These are phyloP conservation scores for Cardamine occulta DNA, from an alignment of 345 rosid genomes.

Conservation along the genomic window DNA sequence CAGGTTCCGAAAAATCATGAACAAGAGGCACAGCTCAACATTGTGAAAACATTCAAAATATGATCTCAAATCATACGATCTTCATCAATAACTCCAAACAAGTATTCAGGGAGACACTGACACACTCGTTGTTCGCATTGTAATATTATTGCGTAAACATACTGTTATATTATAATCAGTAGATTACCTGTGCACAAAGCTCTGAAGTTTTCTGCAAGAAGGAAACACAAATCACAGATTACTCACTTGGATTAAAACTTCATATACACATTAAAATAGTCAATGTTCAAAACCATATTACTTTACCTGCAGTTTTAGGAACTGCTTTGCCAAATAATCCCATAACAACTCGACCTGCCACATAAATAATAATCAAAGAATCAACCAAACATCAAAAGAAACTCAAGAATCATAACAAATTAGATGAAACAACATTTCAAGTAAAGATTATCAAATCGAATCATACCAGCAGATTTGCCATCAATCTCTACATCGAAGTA, in stretches of 20 bases:
- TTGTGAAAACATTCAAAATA: slow-evolving; percentile 6
- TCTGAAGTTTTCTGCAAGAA: slow-evolving; percentile 91
- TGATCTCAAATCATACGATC: neutral
- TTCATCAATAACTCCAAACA: slow-evolving; percentile 15
- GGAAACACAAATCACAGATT: slow-evolving; percentile 9
- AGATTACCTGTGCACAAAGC: slow-evolving; percentile 89
- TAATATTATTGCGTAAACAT: neutral
- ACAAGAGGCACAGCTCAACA: slow-evolving; percentile 6
- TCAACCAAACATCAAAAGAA: slow-evolving; percentile 27
- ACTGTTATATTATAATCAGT: neutral
- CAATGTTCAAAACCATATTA: neutral
- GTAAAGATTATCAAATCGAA: slow-evolving; percentile 18
- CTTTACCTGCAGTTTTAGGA: slow-evolving; percentile 83
- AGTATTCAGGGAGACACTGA: neutral
- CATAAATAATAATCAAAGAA: neutral
- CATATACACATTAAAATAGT: neutral
- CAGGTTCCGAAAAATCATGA: neutral
- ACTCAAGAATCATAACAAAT: neutral
- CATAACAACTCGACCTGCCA: slow-evolving; percentile 79
- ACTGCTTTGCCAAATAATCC: slow-evolving; percentile 93
- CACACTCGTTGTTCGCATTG: neutral
- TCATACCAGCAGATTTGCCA: slow-evolving; percentile 90
- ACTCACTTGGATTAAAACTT: slow-evolving; percentile 5
- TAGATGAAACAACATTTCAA: neutral
- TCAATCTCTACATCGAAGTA: slow-evolving; percentile 88